Conservation (phyloP, 495 filamentous ascomycete species). For the Lasiosphaeria miniovina region DNA sequence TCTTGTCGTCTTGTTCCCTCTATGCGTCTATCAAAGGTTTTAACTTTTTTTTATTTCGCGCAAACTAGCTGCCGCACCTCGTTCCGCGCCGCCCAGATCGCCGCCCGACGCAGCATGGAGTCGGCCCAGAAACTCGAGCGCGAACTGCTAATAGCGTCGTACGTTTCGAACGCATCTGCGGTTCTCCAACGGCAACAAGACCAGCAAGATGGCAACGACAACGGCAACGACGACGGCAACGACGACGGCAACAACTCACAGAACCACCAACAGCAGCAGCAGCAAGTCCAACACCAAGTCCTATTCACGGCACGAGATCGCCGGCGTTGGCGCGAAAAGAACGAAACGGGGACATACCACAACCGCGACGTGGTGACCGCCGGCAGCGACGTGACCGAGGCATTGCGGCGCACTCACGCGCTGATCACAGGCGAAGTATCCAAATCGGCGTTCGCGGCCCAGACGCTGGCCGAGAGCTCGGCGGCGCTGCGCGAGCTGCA, state of each 20-base stretch:
- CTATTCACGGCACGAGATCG: conserved; percentile 24
- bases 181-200: conserved; percentile 16
- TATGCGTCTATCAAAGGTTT: neutral
- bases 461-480: conserved; percentile 78
- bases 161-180: conserved; percentile 37
- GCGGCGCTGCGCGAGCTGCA: conserved; percentile 75
- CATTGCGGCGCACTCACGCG: conserved; percentile 78
- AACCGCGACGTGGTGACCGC: conserved; percentile 69
- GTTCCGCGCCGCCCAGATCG: conserved; percentile 81
- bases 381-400: conserved; percentile 77
- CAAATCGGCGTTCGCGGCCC: conserved; percentile 80
- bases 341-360: conserved; percentile 16
- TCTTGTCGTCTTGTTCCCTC: neutral
- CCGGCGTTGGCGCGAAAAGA: conserved; percentile 7
- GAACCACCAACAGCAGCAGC: conserved; percentile 20
- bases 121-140: conserved; percentile 71
- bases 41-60: conserved; percentile 2
- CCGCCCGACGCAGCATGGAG: conserved; percentile 74
- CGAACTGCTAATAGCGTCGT: conserved; percentile 68
- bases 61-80: conserved; percentile 59
- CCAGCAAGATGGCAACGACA: conserved; percentile 16
- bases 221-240: conserved; percentile 22
- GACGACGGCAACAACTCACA: neutral
- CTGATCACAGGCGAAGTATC: conserved; percentile 79
- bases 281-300: neutral